Conservation (phyloP, 2,329 filamentous ascomycete genomes). For the Clarireedia paspali region DNA sequence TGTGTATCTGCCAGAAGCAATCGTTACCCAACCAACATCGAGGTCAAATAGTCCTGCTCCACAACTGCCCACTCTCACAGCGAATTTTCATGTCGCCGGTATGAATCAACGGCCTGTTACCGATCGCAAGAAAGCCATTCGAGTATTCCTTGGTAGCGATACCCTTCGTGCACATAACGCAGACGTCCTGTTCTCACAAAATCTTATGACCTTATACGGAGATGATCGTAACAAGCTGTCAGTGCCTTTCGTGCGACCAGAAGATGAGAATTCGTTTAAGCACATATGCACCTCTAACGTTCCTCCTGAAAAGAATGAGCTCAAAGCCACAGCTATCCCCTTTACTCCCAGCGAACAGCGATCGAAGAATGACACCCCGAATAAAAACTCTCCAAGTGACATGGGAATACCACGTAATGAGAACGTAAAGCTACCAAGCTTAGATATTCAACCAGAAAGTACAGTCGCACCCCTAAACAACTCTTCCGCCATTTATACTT, state of each 20-base stretch:
- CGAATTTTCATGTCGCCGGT: constrained; percentile 69
- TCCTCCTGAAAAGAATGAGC: constrained; percentile 46
- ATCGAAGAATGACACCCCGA: constrained; percentile 14
- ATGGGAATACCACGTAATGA: constrained; percentile 8
- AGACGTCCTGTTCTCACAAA: constrained; percentile 86
- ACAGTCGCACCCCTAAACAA: constrained; percentile 16
- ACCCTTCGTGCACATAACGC: constrained; percentile 78
- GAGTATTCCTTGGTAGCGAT: constrained; percentile 87
- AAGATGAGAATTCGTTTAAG: constrained; percentile 76
- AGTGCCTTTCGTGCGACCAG: constrained; percentile 85
- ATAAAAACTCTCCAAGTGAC: constrained; percentile 5
- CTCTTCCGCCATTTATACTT: constrained; percentile 11
- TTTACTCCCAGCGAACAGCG: constrained; percentile 26
- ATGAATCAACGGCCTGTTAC: constrained; percentile 42
- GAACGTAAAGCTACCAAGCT: constrained; percentile 8
- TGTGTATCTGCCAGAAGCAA: constrained; percentile 86
- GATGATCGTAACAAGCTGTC: constrained; percentile 81
- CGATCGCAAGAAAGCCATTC: constrained; percentile 56
- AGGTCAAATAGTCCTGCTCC: constrained; percentile 65
- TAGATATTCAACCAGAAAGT: constrained; percentile 7
- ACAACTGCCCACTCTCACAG: constrained; percentile 73
- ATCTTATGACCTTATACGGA: constrained; percentile 79
- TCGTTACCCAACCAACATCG: constrained; percentile 67
- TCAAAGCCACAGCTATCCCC: constrained; percentile 38
- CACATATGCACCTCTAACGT: constrained; percentile 58